Base-by-base conservation (phyloP, 1,284 basidiomycete species). In the Retiboletus fuscus region DNA sequence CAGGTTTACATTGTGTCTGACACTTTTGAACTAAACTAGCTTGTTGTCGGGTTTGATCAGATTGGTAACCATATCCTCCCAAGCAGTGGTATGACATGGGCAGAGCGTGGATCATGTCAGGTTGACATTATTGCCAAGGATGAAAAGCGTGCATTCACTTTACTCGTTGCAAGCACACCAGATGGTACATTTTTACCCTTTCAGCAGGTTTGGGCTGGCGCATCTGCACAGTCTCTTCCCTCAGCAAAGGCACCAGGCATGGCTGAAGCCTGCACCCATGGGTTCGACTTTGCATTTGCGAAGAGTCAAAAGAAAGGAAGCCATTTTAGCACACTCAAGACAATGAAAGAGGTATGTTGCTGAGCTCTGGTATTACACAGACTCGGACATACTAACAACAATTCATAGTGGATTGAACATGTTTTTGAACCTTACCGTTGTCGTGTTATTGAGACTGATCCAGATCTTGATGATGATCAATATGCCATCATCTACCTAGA, bases 61-160 rank as follows among this genome's bases (percentile, higher is more conserved):
- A 76, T 74, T 0, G 76, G 80, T 0, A 67, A 67, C 8, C 70
- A 77, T 57, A 43, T 79, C 20, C 62, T 81, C 7, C 72, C 74
- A 0, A 76, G 70, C 44, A 76, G 69, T 60, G 70, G 69, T 7
- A 68, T 43, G 4, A 83, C 79, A 0, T 82, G 57, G 55, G 51
- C 74, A 22, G 68, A 77, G 3, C 71, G 51, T 24, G 79, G 79
- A 2, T 64, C 74, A 0, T 53, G 61, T 18, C 81, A 83, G 61
- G 81, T 83, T 26, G 73, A 78, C 26, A 72, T 80, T 69, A 57
- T 74, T 8, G 76, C 72, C 0, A 77, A 76, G 15, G 77, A 83
- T 39, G 76, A 83, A 67, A 83, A 83, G 58, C 71, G 70, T 2
- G 78, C 81, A 1, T 83, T 75, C 64, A 82, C 79, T 10, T 60